phyloP scores from a whole-genome alignment of 306 rosid species.

The Gynostemma pentaphyllum region DNA sequence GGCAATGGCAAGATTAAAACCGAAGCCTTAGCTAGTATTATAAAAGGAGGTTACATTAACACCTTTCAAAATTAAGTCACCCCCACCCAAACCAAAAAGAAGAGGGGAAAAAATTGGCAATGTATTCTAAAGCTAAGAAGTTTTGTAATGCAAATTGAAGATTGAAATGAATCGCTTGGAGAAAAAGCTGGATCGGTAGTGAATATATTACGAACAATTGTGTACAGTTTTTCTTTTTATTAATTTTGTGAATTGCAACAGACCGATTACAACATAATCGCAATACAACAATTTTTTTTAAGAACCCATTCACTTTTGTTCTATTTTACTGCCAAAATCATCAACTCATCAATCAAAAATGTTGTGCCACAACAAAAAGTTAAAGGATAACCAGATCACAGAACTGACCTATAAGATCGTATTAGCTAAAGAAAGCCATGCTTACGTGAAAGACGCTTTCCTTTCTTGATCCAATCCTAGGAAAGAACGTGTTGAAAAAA shows the following conservation, averaged over 20 bases:
- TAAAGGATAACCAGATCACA: background rate
- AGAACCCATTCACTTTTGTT: background rate
- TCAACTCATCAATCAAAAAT: constrained; percentile 2
- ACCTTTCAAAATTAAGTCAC: no score
- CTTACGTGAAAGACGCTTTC: constrained; percentile 17
- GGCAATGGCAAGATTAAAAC: no score
- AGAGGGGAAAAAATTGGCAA: no score
- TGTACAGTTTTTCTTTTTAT: background rate
- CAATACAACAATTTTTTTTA: background rate
- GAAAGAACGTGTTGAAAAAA: constrained; percentile 47
- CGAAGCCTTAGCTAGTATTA: no score
- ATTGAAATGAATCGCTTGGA: no score
- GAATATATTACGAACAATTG: no score
- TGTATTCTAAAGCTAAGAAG: no score
- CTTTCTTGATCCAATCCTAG: constrained; percentile 43
- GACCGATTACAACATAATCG: background rate
- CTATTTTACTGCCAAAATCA: constrained; percentile 9
- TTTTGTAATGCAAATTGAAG: no score
- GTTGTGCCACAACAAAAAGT: background rate
- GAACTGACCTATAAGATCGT: background rate
- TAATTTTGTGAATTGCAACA: background rate
- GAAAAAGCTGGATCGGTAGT: no score
- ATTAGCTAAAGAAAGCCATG: background rate
- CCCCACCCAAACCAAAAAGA: no score
- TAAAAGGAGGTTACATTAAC: no score